phyloP scores from a whole-genome alignment of 305 asterid species.

The Solanum hybrid region DNA sequence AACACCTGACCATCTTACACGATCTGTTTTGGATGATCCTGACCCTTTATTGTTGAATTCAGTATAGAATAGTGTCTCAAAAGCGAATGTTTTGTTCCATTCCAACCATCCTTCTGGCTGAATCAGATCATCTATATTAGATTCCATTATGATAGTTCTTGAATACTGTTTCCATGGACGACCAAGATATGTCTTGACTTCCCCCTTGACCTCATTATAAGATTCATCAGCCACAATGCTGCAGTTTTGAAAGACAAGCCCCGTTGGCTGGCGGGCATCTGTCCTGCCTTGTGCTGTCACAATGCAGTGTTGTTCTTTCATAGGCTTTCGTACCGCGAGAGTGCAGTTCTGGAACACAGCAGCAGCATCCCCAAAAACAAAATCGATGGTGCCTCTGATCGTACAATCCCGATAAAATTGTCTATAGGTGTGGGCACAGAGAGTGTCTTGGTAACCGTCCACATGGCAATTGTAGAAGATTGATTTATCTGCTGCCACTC shows the following conservation, averaged over 20 bases:
- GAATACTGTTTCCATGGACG: constrained; percentile 84
- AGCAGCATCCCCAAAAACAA: constrained; percentile 62
- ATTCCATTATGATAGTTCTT: constrained; percentile 64
- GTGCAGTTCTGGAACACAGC: constrained; percentile 65
- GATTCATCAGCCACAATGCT: constrained; percentile 41
- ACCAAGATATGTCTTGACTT: constrained; percentile 48
- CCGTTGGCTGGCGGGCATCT: constrained; percentile 55
- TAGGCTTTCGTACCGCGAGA: constrained; percentile 44
- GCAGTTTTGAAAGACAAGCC: constrained; percentile 63
- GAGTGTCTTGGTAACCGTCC: constrained; percentile 78
- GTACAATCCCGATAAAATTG: constrained; percentile 61
- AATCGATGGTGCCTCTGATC: constrained; percentile 76
- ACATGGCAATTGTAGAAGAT: constrained; percentile 58
- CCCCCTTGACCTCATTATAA: constrained; percentile 18
- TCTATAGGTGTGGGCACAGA: constrained; percentile 62
- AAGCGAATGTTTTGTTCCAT: constrained; percentile 45
- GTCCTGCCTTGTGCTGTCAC: constrained; percentile 76
- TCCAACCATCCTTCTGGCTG: constrained; percentile 64
- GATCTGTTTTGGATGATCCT: constrained; percentile 37
- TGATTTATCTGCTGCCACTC: constrained; percentile 57
- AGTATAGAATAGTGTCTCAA: constrained; percentile 46
- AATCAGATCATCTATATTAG: constrained; percentile 50
- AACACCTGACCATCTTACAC: constrained; percentile 47
- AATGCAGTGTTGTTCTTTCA: constrained; percentile 43
- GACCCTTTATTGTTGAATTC: constrained; percentile 79